Conservation (phyloP, 1,284 basidiomycete genomes). For the Moesziomyces sp. region DNA sequence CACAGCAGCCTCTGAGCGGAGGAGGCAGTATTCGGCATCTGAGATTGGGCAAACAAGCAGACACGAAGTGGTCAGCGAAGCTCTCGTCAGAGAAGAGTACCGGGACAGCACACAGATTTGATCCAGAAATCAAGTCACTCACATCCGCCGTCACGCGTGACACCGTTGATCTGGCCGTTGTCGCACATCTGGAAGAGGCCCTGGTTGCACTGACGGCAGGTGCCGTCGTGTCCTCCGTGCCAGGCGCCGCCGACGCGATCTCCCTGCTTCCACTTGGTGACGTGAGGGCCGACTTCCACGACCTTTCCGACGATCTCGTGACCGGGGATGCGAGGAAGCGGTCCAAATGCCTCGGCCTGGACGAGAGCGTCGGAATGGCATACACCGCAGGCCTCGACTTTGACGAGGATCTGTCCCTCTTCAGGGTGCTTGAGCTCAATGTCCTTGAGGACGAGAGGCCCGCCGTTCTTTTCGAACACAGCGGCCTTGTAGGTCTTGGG, state of each 20-base stretch:
- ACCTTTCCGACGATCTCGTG: slow-evolving; percentile 64
- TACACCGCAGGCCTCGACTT: slow-evolving; percentile 90
- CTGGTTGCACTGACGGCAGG: slow-evolving; percentile 61
- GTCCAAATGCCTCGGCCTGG: slow-evolving; percentile 22
- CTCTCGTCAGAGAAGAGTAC: no score
- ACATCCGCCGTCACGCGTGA: slow-evolving; percentile 55
- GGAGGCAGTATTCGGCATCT: slow-evolving; percentile 50
- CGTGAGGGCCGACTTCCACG: slow-evolving; percentile 53
- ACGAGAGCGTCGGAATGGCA: slow-evolving; percentile 79
- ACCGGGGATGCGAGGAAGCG: slow-evolving; percentile 55
- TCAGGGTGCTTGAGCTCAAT: slow-evolving; percentile 91
- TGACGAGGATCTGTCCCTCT: slow-evolving; percentile 90
- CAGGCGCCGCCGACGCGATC: slow-evolving; percentile 65
- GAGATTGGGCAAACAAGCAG: slow-evolving; percentile 58
- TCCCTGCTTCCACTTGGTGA: slow-evolving; percentile 54
- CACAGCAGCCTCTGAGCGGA: slow-evolving; percentile 67
- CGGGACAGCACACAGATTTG: no score
- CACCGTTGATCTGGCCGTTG: slow-evolving; percentile 51
- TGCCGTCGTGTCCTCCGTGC: slow-evolving; percentile 60
- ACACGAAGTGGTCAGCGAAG: neutral
- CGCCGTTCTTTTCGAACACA: slow-evolving; percentile 91
- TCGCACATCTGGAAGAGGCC: slow-evolving; percentile 61
- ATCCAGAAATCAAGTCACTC: slow-evolving; percentile 14
- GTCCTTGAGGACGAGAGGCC: slow-evolving; percentile 86
- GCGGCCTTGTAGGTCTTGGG: slow-evolving; percentile 73